Evolutionary conservation across 257 asterid genomes (phyloP).

Genomic region (Ajuga chamaepitys): DNA sequence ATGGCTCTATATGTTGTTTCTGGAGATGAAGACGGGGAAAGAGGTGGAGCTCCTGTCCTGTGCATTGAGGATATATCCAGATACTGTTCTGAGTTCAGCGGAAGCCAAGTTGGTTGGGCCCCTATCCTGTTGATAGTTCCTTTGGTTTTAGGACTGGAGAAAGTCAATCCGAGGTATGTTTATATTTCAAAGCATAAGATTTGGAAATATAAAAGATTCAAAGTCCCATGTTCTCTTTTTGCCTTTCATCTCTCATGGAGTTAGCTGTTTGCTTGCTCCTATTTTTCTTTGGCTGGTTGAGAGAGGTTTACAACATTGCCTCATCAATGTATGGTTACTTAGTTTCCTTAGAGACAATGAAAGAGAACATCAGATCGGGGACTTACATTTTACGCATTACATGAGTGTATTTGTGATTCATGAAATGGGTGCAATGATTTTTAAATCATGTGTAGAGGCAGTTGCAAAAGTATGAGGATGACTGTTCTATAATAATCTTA

Average conservation of each 20-base stretch:
- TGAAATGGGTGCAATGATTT: background rate
- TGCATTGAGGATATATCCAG: constrained; percentile 62
- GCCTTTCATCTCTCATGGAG: background rate
- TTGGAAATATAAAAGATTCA: background rate
- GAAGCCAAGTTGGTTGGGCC: constrained; percentile 49
- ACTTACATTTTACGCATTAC: background rate
- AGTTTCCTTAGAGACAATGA: background rate
- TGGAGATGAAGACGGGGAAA: constrained; percentile 97
- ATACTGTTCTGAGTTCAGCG: constrained; percentile 42
- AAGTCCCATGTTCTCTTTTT: background rate
- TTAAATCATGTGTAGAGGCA: background rate
- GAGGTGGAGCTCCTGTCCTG: constrained; percentile 98
- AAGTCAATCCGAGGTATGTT: constrained; percentile 80
- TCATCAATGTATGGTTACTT: background rate
- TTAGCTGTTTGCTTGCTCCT: background rate
- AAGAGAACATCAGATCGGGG: background rate
- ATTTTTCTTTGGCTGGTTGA: background rate
- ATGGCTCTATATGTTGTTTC: constrained; percentile 81
- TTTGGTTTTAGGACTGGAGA: constrained; percentile 92
- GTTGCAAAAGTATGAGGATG: background rate
- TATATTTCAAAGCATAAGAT: background rate
- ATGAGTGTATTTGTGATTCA: background rate
- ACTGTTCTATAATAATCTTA: constrained; percentile 5
- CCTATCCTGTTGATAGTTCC: constrained; percentile 87
- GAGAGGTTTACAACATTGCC: background rate